Conservation (phyloP, 2,329 filamentous ascomycete species). For the Dendryphion nanum region DNA sequence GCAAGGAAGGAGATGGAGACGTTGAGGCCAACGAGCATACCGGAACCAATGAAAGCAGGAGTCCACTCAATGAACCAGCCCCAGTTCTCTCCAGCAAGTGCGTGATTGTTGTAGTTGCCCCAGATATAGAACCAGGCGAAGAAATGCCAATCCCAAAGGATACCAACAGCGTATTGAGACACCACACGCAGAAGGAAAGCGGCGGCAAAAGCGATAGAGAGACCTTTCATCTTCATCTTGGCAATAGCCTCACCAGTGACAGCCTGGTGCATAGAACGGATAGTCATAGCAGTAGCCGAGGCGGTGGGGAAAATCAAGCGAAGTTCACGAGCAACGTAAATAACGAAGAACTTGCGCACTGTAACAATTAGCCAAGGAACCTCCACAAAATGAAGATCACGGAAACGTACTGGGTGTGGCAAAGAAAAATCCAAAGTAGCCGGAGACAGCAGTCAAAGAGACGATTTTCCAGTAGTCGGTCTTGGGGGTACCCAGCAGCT, state of each 20-base stretch:
- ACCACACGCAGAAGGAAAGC: conserved; percentile 56
- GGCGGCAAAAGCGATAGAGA: conserved; percentile 51
- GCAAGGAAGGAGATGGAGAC: conserved; percentile 58
- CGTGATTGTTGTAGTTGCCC: conserved; percentile 51
- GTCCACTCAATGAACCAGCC: conserved; percentile 61
- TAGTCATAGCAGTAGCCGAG: conserved; percentile 61
- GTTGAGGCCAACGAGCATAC: conserved; percentile 60
- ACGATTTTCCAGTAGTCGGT: conserved; percentile 59
- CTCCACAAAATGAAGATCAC: conserved; percentile 6
- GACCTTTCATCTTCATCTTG: conserved; percentile 57
- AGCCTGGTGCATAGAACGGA: conserved; percentile 62
- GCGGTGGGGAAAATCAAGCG: conserved; percentile 60
- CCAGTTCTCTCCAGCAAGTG: conserved; percentile 59
- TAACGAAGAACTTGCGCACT: conserved; percentile 67
- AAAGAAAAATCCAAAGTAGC: conserved; percentile 65
- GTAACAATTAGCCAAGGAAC: conserved; percentile 1
- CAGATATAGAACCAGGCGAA: conserved; percentile 58
- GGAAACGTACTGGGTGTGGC: conserved; percentile 49
- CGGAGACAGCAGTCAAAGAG: conserved; percentile 60
- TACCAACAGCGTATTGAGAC: conserved; percentile 59
- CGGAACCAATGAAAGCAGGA: conserved; percentile 60
- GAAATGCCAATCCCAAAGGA: conserved; percentile 60
- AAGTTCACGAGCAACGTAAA: conserved; percentile 62
- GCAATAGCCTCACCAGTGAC: conserved; percentile 53
- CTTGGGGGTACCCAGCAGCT: conserved; percentile 51